Conservation (phyloP, 345 rosid species). For the Citrus unshiu region DNA sequence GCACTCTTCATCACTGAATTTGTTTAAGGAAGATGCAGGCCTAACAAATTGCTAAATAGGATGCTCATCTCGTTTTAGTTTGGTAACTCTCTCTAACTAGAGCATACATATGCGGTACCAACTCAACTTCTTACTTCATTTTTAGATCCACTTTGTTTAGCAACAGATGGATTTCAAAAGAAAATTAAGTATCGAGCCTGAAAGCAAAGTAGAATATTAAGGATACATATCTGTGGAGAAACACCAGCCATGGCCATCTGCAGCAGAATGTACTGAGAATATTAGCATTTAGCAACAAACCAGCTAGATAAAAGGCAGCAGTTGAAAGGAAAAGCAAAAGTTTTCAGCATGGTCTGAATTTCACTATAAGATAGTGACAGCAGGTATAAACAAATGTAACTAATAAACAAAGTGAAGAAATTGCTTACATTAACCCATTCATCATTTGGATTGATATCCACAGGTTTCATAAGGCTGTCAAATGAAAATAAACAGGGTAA, state of each 20-base stretch:
- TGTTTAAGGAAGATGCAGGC: constrained; percentile 40
- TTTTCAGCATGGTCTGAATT: neutral
- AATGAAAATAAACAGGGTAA: constrained; percentile 24
- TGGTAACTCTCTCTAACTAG: neutral
- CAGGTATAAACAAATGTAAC: constrained; percentile 2
- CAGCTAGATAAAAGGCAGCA: constrained; percentile 1
- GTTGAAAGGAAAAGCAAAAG: constrained; percentile 9
- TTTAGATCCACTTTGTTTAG: neutral
- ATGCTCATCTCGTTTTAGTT: neutral
- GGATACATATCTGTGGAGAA: constrained; percentile 95
- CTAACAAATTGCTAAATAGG: neutral
- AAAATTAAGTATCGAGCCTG: neutral
- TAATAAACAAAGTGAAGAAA: neutral
- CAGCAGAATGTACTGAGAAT: constrained; percentile 11
- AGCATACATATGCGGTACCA: neutral
- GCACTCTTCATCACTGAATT: constrained; percentile 87
- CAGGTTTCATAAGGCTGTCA: constrained; percentile 80
- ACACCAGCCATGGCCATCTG: constrained; percentile 97
- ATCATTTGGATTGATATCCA: constrained; percentile 89
- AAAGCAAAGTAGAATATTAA: neutral
- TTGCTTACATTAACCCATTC: constrained; percentile 95
- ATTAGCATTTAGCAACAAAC: constrained; percentile 8
- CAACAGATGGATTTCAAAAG: neutral
- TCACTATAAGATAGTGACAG: neutral
- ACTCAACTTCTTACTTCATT: no score